A percentile compares a stretch with the other conserved stretches of the same genome.
phyloP scores from a whole-genome alignment of 2,329 filamentous ascomycete species.

The Ambrosiella beaveri region DNA sequence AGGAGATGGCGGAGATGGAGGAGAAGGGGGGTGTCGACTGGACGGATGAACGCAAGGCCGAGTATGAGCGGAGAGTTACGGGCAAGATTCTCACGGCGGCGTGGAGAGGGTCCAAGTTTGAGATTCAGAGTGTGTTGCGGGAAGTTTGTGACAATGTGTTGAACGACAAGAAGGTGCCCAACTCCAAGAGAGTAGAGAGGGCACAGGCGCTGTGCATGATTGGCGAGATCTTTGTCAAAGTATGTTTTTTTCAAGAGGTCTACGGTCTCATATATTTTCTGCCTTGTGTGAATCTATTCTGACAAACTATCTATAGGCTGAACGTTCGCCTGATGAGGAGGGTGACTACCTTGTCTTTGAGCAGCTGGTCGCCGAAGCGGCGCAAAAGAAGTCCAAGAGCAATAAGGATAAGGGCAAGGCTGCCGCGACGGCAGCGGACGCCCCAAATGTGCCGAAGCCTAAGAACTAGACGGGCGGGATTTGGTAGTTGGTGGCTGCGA shows the following conservation, averaged over 20 bases:
- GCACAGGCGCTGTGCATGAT: conserved; percentile 79
- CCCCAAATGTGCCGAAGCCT: conserved; percentile 16
- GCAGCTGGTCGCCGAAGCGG: conserved; percentile 89
- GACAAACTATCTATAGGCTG: conserved; percentile 39
- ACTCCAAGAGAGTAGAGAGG: conserved; percentile 75
- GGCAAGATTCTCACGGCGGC: conserved; percentile 96
- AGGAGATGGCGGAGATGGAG: conserved; percentile 95
- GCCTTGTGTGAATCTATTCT: background rate
- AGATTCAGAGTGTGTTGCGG: conserved; percentile 88
- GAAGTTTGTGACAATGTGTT: conserved; percentile 87
- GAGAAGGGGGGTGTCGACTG: conserved; percentile 90
- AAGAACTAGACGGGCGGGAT: background rate
- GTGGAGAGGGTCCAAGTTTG: conserved; percentile 91
- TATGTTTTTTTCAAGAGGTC: conserved; percentile 24
- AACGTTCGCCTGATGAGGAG: conserved; percentile 84
- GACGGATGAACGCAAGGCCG: conserved; percentile 92
- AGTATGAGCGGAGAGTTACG: conserved; percentile 89
- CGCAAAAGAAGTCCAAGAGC: conserved; percentile 69
- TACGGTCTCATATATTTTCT: background rate
- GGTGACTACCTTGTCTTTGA: conserved; percentile 98
- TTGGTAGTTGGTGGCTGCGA: background rate
- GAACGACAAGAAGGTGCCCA: conserved; percentile 57
- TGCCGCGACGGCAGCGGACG: conserved; percentile 15
- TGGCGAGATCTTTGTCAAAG: conserved; percentile 78
- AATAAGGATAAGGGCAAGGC: conserved; percentile 35